phyloP scores from a whole-genome alignment of 805 yeast genomes.

The Wickerhamomyces sydowiorum region DNA sequence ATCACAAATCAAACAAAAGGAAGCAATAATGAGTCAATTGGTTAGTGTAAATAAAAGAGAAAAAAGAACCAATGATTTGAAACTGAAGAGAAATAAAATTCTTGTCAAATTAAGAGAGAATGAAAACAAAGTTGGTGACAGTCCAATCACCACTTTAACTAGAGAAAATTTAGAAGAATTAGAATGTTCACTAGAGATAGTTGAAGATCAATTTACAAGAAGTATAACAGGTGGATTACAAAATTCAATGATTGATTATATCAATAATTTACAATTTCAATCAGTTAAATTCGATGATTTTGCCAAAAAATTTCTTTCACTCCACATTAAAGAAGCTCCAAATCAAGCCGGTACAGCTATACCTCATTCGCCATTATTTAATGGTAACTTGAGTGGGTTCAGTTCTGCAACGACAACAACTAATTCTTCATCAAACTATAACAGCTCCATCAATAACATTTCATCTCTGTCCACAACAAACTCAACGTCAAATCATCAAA shows the following conservation, averaged over 20 bases:
- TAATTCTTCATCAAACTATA: too few species aligned
- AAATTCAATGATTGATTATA: slow-evolving; percentile 40
- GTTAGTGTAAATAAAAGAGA: slow-evolving; percentile 46
- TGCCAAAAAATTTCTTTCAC: slow-evolving; percentile 17
- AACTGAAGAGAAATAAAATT: slow-evolving; percentile 30
- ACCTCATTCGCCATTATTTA: too few species aligned
- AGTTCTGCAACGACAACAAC: too few species aligned
- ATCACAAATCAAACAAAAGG: slow-evolving; percentile 36
- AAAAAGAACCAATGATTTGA: slow-evolving; percentile 36
- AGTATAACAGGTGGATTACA: slow-evolving; percentile 40
- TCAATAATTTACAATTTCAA: slow-evolving; percentile 15
- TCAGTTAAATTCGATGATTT: slow-evolving; percentile 13
- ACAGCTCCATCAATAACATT: too few species aligned
- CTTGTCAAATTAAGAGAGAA: slow-evolving; percentile 33
- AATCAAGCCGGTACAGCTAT: too few species aligned
- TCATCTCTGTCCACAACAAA: too few species aligned
- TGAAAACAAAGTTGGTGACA: slow-evolving; percentile 42
- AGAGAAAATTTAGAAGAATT: slow-evolving; percentile 49
- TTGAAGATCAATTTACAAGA: slow-evolving; percentile 44
- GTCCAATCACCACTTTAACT: slow-evolving; percentile 35
- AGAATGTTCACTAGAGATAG: slow-evolving; percentile 43
- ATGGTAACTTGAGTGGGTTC: too few species aligned
- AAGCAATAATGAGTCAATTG: slow-evolving; percentile 36
- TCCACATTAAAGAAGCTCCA: slow-evolving; percentile 5
- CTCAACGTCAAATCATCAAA: too few species aligned